Percentiles rank a stretch among this genome's conserved stretches.
Conservation (phyloP, 192 early-diverging fungal genomes). For the Backusella tuberculispora region DNA sequence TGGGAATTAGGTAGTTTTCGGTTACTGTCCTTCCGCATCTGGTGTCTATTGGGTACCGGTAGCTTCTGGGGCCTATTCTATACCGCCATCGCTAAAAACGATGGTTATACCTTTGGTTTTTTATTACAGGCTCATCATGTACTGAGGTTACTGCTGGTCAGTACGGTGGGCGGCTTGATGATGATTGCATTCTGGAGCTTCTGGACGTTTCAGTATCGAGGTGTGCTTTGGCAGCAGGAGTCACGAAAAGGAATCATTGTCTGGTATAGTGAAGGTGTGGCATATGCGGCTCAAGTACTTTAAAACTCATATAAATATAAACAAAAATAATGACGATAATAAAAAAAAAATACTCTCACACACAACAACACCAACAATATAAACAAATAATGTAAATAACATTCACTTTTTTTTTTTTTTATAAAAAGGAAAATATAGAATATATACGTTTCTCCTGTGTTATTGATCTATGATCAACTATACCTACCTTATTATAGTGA, state of each 20-base stretch:
- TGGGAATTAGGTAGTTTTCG: conserved; percentile 26
- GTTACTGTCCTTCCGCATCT: conserved; percentile 42
- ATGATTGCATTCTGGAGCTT: conserved; percentile 59
- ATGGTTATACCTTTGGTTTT: conserved; percentile 33
- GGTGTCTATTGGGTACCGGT: conserved; percentile 52
- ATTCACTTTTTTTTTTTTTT: neutral
- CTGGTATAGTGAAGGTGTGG: conserved; percentile 43
- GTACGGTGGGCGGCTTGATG: conserved; percentile 46
- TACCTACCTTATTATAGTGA: neutral
- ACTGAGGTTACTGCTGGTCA: conserved; percentile 44
- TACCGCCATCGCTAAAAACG: conserved; percentile 35
- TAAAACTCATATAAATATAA: conserved; percentile 2
- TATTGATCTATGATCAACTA: neutral
- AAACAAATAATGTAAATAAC: conserved; percentile 10
- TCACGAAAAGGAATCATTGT: conserved; percentile 56
- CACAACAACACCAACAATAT: neutral
- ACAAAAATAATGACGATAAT: neutral
- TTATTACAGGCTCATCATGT: conserved; percentile 33
- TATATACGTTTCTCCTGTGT: neutral
- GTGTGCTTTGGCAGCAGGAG: conserved; percentile 56
- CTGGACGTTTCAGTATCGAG: conserved; percentile 61
- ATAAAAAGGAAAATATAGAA: neutral
- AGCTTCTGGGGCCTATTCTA: conserved; percentile 51
- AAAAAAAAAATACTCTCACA: conserved; percentile 6
- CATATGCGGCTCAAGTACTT: conserved; percentile 25